Evolutionary conservation across 2,329 filamentous ascomycete genomes (phyloP).

Genomic region (Eutypa lata): DNA sequence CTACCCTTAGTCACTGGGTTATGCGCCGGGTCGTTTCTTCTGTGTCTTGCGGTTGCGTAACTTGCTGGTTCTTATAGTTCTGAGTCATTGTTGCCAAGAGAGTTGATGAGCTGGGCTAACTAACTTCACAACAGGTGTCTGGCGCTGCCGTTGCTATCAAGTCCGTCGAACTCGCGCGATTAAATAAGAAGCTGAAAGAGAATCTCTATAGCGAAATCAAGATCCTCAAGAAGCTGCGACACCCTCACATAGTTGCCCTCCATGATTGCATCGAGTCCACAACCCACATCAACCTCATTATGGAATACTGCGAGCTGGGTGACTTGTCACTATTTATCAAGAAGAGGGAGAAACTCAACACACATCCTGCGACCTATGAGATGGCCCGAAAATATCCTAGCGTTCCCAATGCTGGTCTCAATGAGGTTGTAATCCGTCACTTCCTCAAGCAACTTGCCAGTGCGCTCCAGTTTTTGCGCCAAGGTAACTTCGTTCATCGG

Average conservation of each 20-base stretch:
- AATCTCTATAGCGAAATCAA: conserved; percentile 95
- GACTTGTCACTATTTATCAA: conserved; percentile 96
- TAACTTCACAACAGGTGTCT: conserved; percentile 56
- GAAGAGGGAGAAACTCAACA: conserved; percentile 77
- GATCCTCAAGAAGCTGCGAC: conserved; percentile 88
- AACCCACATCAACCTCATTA: conserved; percentile 90
- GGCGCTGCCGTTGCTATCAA: conserved; percentile 91
- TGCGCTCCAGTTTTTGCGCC: conserved; percentile 82
- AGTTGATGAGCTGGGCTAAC: conserved; percentile 7
- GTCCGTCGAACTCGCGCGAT: conserved; percentile 83
- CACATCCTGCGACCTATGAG: conserved; percentile 78
- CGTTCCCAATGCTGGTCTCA: conserved; percentile 75
- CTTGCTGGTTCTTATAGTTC: not conserved
- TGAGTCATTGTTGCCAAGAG: conserved; percentile 8
- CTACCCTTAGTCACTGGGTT: conserved; percentile 1
- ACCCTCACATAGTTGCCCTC: conserved; percentile 94
- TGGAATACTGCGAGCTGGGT: conserved; percentile 97
- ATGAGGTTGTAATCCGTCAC: conserved; percentile 95
- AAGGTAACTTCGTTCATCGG: conserved; percentile 86
- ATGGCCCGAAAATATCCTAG: conserved; percentile 94
- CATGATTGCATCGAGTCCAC: conserved; percentile 89
- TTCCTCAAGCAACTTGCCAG: conserved; percentile 94
- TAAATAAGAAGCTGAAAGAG: conserved; percentile 94
- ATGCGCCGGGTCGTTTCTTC: not conserved
- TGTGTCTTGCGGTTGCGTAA: not conserved